Conservation (phyloP, 148 eudicot genomes). For the Cornus kousa region DNA sequence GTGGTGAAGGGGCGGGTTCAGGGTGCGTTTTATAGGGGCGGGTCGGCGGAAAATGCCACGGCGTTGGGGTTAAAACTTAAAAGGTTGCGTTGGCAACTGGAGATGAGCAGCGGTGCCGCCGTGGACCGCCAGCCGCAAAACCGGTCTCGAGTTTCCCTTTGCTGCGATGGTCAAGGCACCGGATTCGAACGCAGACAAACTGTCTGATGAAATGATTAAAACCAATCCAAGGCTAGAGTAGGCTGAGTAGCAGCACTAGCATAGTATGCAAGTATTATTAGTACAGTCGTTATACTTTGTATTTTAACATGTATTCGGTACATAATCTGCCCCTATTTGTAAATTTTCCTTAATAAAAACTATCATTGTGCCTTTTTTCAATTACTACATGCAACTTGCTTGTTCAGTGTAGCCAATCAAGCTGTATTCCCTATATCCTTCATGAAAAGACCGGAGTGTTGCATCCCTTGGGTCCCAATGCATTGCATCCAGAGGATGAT, state of each 20-base stretch:
- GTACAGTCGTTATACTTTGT: no score
- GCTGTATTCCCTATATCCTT: no score
- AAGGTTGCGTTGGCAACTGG: conserved; percentile 41
- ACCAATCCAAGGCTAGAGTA: background rate
- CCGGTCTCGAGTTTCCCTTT: conserved; percentile 58
- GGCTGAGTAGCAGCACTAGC: no score
- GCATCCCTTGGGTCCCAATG: no score
- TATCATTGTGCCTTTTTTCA: background rate
- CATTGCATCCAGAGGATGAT: no score
- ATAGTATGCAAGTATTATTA: no score
- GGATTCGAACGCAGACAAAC: conserved; percentile 64
- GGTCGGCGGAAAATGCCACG: conserved; percentile 78
- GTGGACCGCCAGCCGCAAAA: conserved; percentile 78
- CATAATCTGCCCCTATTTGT: background rate
- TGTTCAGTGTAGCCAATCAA: no score
- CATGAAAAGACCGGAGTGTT: no score
- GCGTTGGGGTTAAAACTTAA: conserved; percentile 62
- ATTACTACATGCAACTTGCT: no score
- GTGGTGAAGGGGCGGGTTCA: conserved; percentile 93
- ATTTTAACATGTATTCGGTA: background rate
- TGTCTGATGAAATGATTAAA: conserved; percentile 28
- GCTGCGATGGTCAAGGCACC: conserved; percentile 60
- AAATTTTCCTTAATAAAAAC: background rate
- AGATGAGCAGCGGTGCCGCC: conserved; percentile 75
- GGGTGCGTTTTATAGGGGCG: conserved; percentile 53